These are phyloP conservation scores for Helichrysum umbraculigerum DNA, from an alignment of 129 eudicot species.

Conservation along the genomic window DNA sequence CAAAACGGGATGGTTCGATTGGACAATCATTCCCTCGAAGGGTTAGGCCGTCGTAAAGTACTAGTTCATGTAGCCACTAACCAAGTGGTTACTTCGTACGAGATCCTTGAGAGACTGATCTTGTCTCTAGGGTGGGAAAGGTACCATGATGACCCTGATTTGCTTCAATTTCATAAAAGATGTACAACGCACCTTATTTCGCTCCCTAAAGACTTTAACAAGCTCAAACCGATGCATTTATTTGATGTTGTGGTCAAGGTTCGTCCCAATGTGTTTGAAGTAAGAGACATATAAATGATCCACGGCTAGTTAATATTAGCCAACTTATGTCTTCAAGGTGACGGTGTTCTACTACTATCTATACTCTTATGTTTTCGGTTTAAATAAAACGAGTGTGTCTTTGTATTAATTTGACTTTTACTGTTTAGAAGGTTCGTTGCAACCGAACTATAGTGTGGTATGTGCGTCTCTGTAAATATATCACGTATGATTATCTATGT, in stretches of 20 bases:
- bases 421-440: neutral
- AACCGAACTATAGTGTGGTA: neutral
- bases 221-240: slow-evolving; percentile 35
- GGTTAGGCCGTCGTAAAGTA: slow-evolving; percentile 23
- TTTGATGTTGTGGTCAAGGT: slow-evolving; percentile 41
- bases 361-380: neutral
- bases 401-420: neutral
- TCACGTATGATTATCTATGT: neutral
- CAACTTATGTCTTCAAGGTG: neutral
- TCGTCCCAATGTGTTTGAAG: slow-evolving; percentile 37
- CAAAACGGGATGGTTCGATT: slow-evolving; percentile 31
- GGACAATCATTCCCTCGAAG: slow-evolving; percentile 13
- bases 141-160: slow-evolving; percentile 32
- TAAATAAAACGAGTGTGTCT: neutral
- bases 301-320: neutral
- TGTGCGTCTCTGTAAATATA: neutral
- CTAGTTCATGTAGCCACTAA: slow-evolving; percentile 30
- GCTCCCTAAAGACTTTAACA: slow-evolving; percentile 41
- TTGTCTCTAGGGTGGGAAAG: slow-evolving; percentile 36
- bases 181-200: slow-evolving; percentile 35
- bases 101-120: slow-evolving; percentile 30
- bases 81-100: slow-evolving; percentile 37
- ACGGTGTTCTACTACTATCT: neutral
- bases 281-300: slow-evolving; percentile 30
- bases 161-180: slow-evolving; percentile 36